A percentile compares a stretch with the other conserved stretches of the same genome.
Conservation (phyloP, 768 basidiomycete species). For the Rhodotorula diobovata region DNA sequence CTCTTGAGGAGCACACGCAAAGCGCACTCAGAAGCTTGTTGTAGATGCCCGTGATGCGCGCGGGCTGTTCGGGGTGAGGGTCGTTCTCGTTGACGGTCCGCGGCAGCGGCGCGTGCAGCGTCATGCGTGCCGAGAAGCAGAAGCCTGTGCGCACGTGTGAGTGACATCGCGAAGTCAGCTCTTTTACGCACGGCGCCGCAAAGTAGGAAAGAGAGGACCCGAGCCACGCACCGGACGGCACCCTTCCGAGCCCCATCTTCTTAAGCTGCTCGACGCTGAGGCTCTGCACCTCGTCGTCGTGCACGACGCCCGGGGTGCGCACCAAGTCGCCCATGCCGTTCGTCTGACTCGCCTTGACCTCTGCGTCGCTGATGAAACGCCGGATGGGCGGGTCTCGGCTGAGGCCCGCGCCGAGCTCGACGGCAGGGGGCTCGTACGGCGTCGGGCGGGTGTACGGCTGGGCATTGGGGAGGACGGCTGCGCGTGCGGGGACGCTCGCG, state of each 20-base stretch:
- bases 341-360: neutral
- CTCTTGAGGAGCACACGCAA: neutral
- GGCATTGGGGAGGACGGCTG: slow-evolving; percentile 21
- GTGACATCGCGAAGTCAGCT: neutral
- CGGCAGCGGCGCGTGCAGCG: slow-evolving; percentile 64
- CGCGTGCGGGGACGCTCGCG: slow-evolving; percentile 16
- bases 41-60: slow-evolving; percentile 73
- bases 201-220: no score
- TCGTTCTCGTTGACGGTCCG: slow-evolving; percentile 52
- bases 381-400: slow-evolving; percentile 15
- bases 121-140: slow-evolving; percentile 75
- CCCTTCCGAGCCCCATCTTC: slow-evolving; percentile 25
- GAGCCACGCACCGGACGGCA: slow-evolving; percentile 8
- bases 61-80: slow-evolving; percentile 68
- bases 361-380: slow-evolving; percentile 12
- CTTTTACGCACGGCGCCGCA: no score
- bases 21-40: slow-evolving; percentile 54
- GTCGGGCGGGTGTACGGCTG: slow-evolving; percentile 20
- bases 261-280: slow-evolving; percentile 16
- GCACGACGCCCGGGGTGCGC: slow-evolving; percentile 7
- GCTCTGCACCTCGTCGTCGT: slow-evolving; percentile 24
- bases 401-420: slow-evolving; percentile 15
- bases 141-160: slow-evolving; percentile 26
- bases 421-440: neutral
- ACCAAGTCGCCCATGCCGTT: neutral